A percentile compares a stretch with the other conserved stretches of the same genome.
phyloP scores from a whole-genome alignment of 1,284 basidiomycete genomes.

The Trichosporon sp. region DNA sequence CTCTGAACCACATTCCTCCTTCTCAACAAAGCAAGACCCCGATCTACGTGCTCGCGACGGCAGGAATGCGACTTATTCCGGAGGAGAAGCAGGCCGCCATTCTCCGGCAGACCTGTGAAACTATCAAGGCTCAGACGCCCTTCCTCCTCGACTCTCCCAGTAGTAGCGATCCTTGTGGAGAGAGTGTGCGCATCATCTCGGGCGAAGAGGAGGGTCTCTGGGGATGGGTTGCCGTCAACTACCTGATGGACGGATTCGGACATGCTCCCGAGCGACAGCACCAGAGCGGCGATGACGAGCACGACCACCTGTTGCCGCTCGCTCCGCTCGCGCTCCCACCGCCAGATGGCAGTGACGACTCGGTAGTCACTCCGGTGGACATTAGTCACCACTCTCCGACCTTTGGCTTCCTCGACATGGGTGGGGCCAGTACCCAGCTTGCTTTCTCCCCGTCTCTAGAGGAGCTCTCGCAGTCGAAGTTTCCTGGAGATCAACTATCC shows the following conservation, averaged over 20 bases:
- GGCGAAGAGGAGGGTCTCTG: constrained; percentile 98
- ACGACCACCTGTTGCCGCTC: constrained; percentile 52
- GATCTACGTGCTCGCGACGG: constrained; percentile 91
- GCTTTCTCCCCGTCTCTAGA: constrained; percentile 74
- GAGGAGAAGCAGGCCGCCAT: constrained; percentile 71
- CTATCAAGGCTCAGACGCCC: constrained; percentile 69
- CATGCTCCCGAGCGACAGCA: constrained; percentile 50
- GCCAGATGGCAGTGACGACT: constrained; percentile 31
- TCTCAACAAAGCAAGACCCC: constrained; percentile 81
- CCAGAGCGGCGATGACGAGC: constrained; percentile 14
- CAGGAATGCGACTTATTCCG: constrained; percentile 90
- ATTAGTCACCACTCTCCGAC: constrained; percentile 65
- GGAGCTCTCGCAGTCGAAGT: constrained; percentile 61
- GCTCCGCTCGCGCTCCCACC: constrained; percentile 46
- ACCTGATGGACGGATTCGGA: constrained; percentile 96
- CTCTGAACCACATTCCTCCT: constrained; percentile 78
- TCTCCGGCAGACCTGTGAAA: constrained; percentile 73
- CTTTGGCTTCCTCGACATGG: constrained; percentile 99
- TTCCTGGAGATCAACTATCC: constrained; percentile 65
- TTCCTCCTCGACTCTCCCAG: constrained; percentile 59
- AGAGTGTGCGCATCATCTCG: constrained; percentile 90
- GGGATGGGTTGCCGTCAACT: constrained; percentile 99
- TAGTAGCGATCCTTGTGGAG: constrained; percentile 73
- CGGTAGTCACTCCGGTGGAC: constrained; percentile 52
- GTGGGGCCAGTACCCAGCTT: constrained; percentile 96